Evolutionary conservation across 2,329 filamentous ascomycete species (phyloP), one percentile per base, ranked within the genome.

Genomic region (Zasmidium citrigriseum): DNA sequence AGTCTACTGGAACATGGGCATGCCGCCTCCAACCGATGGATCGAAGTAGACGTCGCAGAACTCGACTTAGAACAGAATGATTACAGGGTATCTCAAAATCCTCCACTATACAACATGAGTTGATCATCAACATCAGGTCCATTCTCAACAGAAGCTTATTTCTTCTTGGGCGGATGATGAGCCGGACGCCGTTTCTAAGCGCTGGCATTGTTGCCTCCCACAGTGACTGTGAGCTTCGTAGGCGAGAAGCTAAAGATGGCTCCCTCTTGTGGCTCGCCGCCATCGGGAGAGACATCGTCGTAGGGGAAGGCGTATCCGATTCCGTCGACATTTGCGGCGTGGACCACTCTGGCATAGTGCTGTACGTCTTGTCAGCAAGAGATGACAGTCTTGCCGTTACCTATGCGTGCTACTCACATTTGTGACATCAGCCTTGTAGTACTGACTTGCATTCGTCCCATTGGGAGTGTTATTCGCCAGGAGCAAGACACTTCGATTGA

Each of bases 401-500:
- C 5, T 44, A 64, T 25, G 27, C 18, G 23, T 2, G 23, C 45
- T 20, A 58, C 70, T 64, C 52, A 72, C 70, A 52, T 72, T 72
- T 10, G 70, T 73, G 11, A 62, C 63, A 25, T 63, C 20, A 44
- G 66, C 63, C 29, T 61, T 60, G 49, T 72, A 73, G 54, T 72
- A 73, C 61, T 71, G 67, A 18, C 48, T 38, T 22, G 70, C 60
- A 10, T 53, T 59, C 14, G 63, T 65, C 9, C 66, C 65, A 55
- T 79, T 57, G 64, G 78, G 69, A 64, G 75, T 61, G 66, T 61
- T 65, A 21, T 72, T 72, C 14, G 73, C 69, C 4, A 74, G 69
- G 51, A 89, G 74, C 60, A 95, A 74, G 11, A 88, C 93, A 29
- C 83, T 86, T 21, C 90, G 82, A 74, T 93, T 91, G 68, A 93